phyloP scores from a whole-genome alignment of 805 yeast species.

The Saccharomycopsis microspora region DNA sequence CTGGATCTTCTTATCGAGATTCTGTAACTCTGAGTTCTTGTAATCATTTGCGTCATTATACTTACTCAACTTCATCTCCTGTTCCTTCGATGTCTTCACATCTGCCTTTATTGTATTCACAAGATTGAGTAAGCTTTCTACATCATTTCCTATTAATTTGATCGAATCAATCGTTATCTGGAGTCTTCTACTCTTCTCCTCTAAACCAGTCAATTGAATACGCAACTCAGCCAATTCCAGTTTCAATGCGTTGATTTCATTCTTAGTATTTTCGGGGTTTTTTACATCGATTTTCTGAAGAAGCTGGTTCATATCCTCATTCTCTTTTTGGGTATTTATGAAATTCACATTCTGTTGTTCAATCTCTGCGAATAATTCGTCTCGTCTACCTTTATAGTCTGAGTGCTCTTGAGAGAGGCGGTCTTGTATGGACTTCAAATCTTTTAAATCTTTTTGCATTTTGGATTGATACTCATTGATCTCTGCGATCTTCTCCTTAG shows the following conservation, averaged over 20 bases:
- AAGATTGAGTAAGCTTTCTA: constrained; percentile 9
- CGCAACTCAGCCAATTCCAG: constrained; percentile 5
- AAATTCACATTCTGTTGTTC: constrained; percentile 13
- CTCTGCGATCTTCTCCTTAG: constrained; percentile 17
- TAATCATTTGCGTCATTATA: constrained; percentile 13
- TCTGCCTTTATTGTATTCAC: constrained; percentile 10
- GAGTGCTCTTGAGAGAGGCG: constrained; percentile 15
- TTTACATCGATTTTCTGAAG: constrained; percentile 11
- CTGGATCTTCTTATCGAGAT: constrained; percentile 27
- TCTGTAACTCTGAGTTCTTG: constrained; percentile 9
- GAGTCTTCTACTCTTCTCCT: constrained; percentile 10
- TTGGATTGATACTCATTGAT: constrained; percentile 15
- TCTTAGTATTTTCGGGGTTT: constrained; percentile 10
- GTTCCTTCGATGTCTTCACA: constrained; percentile 9
- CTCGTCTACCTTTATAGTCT: constrained; percentile 10
- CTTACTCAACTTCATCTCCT: constrained; percentile 6
- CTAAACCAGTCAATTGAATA: constrained; percentile 8
- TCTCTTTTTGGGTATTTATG: constrained; percentile 7
- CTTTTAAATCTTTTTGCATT: constrained; percentile 15
- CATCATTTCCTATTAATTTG: constrained; percentile 7
- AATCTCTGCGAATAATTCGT: constrained; percentile 10
- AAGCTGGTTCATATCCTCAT: constrained; percentile 6
- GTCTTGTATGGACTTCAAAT: constrained; percentile 13
- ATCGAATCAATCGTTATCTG: constrained; percentile 12
- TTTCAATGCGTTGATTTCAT: constrained; percentile 12